Evolutionary conservation across 2,329 filamentous ascomycete species (phyloP).

Genomic region (Fusarium anthophilum): DNA sequence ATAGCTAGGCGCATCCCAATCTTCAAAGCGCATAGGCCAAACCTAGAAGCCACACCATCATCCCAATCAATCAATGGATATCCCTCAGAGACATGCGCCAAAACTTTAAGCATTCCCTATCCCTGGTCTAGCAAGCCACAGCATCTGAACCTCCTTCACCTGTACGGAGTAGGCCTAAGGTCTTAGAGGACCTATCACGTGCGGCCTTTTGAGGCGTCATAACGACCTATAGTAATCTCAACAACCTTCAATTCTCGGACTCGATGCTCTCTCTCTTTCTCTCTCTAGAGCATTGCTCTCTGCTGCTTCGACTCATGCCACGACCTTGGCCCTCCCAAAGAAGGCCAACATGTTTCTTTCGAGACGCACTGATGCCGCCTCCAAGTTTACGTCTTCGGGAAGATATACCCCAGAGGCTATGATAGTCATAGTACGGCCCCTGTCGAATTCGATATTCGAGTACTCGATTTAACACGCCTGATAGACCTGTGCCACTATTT

Average conservation of each 20-base stretch:
- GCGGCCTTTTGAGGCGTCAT: not conserved
- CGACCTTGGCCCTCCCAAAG: not conserved
- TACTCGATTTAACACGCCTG: not conserved
- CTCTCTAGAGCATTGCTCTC: not conserved
- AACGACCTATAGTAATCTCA: not conserved
- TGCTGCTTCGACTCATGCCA: constrained; percentile 11
- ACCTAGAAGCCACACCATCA: constrained; percentile 13
- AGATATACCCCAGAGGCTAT: constrained; percentile 23
- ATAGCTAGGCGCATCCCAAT: not conserved
- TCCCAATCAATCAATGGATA: constrained; percentile 10
- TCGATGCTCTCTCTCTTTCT: not conserved
- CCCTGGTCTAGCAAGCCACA: not conserved
- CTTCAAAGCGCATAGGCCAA: not conserved
- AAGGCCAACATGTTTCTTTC: constrained; percentile 21
- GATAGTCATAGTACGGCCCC: constrained; percentile 30
- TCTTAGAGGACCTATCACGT: not conserved
- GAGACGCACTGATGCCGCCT: constrained; percentile 7
- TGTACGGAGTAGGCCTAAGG: not conserved
- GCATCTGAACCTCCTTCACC: constrained; percentile 3
- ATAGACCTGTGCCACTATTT: constrained; percentile 24
- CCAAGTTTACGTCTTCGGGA: constrained; percentile 1
- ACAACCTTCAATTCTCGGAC: not conserved
- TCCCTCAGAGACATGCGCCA: constrained; percentile 6
- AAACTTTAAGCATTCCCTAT: not conserved
- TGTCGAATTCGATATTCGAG: not conserved